These are phyloP conservation scores for Ophiostoma pallidulum DNA, from an alignment of 2,329 filamentous ascomycete genomes.

Conservation along the genomic window DNA sequence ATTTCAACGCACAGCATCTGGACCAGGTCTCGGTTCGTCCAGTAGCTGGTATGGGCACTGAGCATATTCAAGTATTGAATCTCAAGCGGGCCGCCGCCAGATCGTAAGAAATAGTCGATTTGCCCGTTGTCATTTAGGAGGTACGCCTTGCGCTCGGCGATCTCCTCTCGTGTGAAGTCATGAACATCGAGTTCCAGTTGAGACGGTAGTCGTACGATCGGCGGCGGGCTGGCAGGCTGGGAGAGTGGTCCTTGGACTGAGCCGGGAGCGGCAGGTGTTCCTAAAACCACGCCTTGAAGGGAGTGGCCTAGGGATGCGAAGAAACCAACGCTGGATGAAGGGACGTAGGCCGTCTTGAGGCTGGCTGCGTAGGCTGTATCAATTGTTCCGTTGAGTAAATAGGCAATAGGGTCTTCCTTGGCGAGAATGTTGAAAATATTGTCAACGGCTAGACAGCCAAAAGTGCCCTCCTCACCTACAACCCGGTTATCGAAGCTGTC, in stretches of 20 bases:
- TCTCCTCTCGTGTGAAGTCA: constrained; percentile 84
- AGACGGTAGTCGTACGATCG: constrained; percentile 42
- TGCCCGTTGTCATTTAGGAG: constrained; percentile 94
- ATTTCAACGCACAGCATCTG: constrained; percentile 82
- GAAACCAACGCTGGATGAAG: constrained; percentile 58
- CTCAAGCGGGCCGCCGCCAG: constrained; percentile 77
- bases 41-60: constrained; percentile 90
- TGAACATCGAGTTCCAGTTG: constrained; percentile 90
- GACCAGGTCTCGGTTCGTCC: constrained; percentile 81
- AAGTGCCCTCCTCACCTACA: constrained; percentile 67
- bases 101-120: constrained; percentile 80
- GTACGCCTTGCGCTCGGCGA: constrained; percentile 80
- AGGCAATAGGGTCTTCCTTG: constrained; percentile 68
- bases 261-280: constrained; percentile 24
- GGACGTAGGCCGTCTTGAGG: constrained; percentile 70
- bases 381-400: constrained; percentile 82
- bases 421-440: constrained; percentile 92
- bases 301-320: constrained; percentile 55
- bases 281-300: constrained; percentile 53
- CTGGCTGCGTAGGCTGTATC: constrained; percentile 70
- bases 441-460: constrained; percentile 87
- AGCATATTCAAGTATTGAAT: constrained; percentile 98
- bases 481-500: constrained; percentile 50
- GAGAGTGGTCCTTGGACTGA: constrained; percentile 16
- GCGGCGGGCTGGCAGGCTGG: constrained; percentile 23